Evolutionary conservation across 805 yeast species (phyloP).

Genomic region (Lachancea mirantina): DNA sequence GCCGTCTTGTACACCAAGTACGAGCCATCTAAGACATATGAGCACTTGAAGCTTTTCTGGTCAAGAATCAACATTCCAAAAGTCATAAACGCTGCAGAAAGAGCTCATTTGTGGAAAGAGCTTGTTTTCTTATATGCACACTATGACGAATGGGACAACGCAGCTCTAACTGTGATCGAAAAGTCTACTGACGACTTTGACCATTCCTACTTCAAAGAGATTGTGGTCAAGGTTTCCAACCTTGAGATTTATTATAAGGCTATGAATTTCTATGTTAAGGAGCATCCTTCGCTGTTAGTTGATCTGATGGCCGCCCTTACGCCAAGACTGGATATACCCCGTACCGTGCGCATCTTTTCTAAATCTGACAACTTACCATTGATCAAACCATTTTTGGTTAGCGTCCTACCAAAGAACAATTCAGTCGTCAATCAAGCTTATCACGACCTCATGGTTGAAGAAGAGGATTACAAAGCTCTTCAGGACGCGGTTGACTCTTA

Average conservation of each 20-base stretch:
- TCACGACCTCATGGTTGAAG: conserved; percentile 92
- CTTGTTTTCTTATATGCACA: conserved; percentile 93
- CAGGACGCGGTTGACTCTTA: conserved; percentile 80
- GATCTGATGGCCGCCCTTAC: conserved; percentile 79
- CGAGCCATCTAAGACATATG: conserved; percentile 85
- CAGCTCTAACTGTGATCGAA: conserved; percentile 94
- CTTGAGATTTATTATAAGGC: conserved; percentile 96
- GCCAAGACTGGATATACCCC: conserved; percentile 86
- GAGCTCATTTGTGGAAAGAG: conserved; percentile 94
- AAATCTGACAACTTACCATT: conserved; percentile 94
- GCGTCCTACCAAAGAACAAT: conserved; percentile 84
- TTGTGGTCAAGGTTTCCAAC: conserved; percentile 89
- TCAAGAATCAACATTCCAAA: conserved; percentile 96
- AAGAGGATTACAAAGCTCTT: conserved; percentile 88
- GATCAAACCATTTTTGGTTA: conserved; percentile 89
- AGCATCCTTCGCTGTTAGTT: conserved; percentile 84
- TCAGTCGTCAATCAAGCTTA: conserved; percentile 90
- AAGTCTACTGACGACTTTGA: conserved; percentile 89
- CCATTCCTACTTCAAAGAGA: conserved; percentile 89
- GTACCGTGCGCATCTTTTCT: conserved; percentile 90
- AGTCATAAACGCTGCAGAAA: conserved; percentile 88
- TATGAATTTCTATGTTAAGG: conserved; percentile 84
- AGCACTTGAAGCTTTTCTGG: conserved; percentile 96
- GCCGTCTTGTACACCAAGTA: conserved; percentile 88
- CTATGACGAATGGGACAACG: conserved; percentile 99